Conservation (phyloP, 108 stramenopile genomes). For the Fistulifera solaris region DNA sequence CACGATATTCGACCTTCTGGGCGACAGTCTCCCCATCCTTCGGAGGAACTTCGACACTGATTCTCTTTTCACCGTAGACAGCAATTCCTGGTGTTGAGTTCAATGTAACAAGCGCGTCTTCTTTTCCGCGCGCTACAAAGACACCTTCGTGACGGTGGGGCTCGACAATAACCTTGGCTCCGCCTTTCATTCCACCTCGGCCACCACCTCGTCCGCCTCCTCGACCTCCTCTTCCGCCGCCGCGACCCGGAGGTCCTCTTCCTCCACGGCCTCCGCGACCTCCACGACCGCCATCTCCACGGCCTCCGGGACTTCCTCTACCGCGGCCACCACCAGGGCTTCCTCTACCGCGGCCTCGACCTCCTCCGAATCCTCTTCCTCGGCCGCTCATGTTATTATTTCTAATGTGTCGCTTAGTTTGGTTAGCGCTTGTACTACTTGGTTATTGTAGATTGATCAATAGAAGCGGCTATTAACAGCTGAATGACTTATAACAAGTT, state of each 20-base stretch:
- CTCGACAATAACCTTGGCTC: constrained; percentile 93
- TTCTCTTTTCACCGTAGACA: constrained; percentile 98
- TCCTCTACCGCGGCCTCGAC: constrained; percentile 43
- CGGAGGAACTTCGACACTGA: constrained; percentile 86
- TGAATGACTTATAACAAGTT: too few relatives aligned
- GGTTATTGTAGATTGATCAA: too few relatives aligned
- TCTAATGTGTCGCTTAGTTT: too few relatives aligned
- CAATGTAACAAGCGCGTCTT: constrained; percentile 97
- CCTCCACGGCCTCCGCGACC: constrained; percentile 8
- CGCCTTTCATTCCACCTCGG: constrained; percentile 85
- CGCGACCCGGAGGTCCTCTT: constrained; percentile 11
- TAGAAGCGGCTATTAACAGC: too few relatives aligned
- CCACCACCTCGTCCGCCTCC: constrained; percentile 53
- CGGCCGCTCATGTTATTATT: constrained; percentile 1
- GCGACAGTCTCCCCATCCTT: constrained; percentile 76
- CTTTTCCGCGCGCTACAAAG: constrained; percentile 97
- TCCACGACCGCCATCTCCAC: constrained; percentile 33
- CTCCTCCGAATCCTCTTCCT: constrained; percentile 7
- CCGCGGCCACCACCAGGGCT: constrained; percentile 35
- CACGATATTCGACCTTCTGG: constrained; percentile 97
- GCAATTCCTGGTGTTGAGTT: constrained; percentile 96
- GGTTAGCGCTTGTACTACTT: too few relatives aligned
- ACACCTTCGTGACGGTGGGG: constrained; percentile 97
- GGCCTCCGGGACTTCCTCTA: constrained; percentile 39
- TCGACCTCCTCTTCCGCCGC: constrained; percentile 37